phyloP scores from a whole-genome alignment of 208 protist species.

The Trypanosoma vivax region DNA sequence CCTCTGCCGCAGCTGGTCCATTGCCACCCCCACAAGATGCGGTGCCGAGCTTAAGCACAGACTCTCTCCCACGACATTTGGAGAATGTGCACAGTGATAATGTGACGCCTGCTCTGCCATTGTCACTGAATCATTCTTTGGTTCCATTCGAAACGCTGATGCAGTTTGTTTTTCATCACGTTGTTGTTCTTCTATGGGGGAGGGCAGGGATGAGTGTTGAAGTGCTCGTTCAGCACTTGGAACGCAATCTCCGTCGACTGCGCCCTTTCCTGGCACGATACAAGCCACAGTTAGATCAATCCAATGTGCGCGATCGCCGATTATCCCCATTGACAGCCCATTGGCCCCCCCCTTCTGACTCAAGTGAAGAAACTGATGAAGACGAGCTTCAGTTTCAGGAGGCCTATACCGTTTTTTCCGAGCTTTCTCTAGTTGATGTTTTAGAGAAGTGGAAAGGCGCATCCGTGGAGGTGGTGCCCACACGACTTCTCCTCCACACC shows the following conservation, averaged over 20 bases:
- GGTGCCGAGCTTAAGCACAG: background rate
- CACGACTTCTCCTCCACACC: slow-evolving; percentile 62
- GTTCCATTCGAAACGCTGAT: slow-evolving; percentile 62
- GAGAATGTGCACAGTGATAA: background rate
- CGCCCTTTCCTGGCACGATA: slow-evolving; percentile 40
- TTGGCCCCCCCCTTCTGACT: background rate
- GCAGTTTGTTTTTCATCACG: slow-evolving; percentile 67
- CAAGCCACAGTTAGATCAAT: background rate
- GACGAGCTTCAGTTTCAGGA: slow-evolving; percentile 47
- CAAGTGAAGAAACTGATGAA: background rate
- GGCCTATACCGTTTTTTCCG: slow-evolving; percentile 48
- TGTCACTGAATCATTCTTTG: too few species aligned
- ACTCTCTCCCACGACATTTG: background rate
- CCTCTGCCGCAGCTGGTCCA: background rate
- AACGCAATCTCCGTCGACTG: slow-evolving; percentile 71
- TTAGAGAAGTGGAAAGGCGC: slow-evolving; percentile 44
- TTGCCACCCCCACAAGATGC: background rate
- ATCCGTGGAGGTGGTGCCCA: slow-evolving; percentile 48
- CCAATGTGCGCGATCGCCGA: background rate
- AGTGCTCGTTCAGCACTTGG: slow-evolving; percentile 51
- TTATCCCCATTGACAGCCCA: background rate
- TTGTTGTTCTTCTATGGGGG: slow-evolving; percentile 64
- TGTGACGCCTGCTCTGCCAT: background rate
- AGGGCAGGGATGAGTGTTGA: slow-evolving; percentile 51
- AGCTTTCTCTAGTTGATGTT: slow-evolving; percentile 34